Evolutionary conservation across 2,329 filamentous ascomycete species (phyloP), one percentile per base, ranked within the genome.

Genomic region (Phialocephala sp.): DNA sequence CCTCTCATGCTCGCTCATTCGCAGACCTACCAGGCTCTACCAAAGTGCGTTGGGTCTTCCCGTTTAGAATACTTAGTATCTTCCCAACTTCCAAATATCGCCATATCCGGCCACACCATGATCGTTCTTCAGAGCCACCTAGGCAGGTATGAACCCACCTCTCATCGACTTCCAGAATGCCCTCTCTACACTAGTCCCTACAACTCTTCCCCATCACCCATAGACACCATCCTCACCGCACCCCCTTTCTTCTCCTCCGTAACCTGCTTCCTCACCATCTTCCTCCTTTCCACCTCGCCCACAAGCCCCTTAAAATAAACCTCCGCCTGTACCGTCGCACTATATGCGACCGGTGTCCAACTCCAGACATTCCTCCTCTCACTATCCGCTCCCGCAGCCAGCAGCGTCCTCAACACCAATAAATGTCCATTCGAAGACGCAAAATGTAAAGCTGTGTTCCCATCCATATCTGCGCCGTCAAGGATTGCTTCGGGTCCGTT

Each of bases 401-500:
- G 83, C 61, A 97, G 81, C 41, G 93, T 90, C 52, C 93, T 84
- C 62, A 96, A 79, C 0, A 92, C 90, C 62, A 93, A 87, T 55
- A 96, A 78, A 71, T 94, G 91, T 1, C 93, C 93, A 73, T 91
- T 91, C 55, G 90, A 90, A 73, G 89, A 92, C 14, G 93, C 93
- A 79, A 95, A 93, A 79, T 97, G 93, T 52, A 97, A 81, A 0
- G 92, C 91, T 2, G 92, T 96, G 76, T 96, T 95, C n/a, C 93
- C 93, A 65, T 90, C 85, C 1, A 83, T 73, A 74, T 97, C 93
- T 4, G 83, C 81, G 36, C 83, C 80, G 55, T 82, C 81, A 8
- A 91, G 61, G 9, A 75, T 41, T 3, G 62, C 66, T 22, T 66
- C 65, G 0, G 71, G 68, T 0, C 67, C 66, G 4, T 64, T 41